Evolutionary conservation across 768 basidiomycete species (phyloP), one percentile per base, ranked within the genome.

Genomic region (Royoungia palumana): DNA sequence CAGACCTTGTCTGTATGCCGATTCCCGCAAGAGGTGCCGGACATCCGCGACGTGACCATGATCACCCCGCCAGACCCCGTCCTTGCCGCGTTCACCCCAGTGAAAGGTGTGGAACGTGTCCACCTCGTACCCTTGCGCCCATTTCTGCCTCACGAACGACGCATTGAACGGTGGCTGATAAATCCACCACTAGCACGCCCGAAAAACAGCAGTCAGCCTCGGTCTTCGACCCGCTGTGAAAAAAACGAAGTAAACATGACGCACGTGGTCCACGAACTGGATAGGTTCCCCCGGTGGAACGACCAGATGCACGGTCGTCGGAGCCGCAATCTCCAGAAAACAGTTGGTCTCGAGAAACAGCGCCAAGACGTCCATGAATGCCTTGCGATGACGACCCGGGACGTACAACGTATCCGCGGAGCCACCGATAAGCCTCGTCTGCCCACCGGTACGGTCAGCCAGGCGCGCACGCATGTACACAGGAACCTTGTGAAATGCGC

Each of bases 71-170:
- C 75, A 75, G 24, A 56, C 42, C 3, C 69, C 70, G 24, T 71
- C 63, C 4, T 42, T 58, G 5, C 52, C 64, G 6, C 47, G 65
- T 42, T 75, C 74, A 10, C 72, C 75, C 76, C 77, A 78, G 53
- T 76, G 74, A 49, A 76, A 78, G 0, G 74, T 69, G 50, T 78
- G 77, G 56, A 78, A 77, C 9, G 77, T 73, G 49, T 77, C 78
- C 16, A 79, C 77, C 46, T 77, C 77, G 46, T 62, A 69, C 2
- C 75, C 76, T 46, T 71, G 61, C 0, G 54, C 58, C 78, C 78
- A 78, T 45, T 74, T 68, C 38, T 71, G 61, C 14, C 75, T 67
- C 47, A 78, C 77, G 52, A 73, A 78, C 20, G 64, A 63, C 13
- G 73, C 66, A 46, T 77, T 70, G 45, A 75, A 75, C 17, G 76